These are phyloP conservation scores for Casuarina equisetifolia DNA, from an alignment of 306 rosid species.

Conservation along the genomic window DNA sequence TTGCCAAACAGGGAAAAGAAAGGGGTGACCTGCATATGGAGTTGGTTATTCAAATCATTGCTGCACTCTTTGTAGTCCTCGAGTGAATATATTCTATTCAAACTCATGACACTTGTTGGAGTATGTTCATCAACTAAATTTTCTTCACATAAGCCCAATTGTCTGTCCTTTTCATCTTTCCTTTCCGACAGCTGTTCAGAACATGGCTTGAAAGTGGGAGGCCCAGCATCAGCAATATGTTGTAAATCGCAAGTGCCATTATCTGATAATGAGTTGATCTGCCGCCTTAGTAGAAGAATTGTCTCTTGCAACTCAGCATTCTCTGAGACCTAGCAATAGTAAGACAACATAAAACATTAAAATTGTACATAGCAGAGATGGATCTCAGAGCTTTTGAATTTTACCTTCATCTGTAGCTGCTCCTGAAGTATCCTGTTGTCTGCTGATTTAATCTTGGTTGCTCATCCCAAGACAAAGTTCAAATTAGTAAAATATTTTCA, in stretches of 20 bases:
- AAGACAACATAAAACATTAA: conserved; percentile 15
- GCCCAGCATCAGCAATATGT: conserved; percentile 32
- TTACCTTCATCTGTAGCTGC: conserved; percentile 77
- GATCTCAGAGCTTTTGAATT: conserved; percentile 5
- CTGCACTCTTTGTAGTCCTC: conserved; percentile 45
- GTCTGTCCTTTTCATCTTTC: conserved; percentile 30
- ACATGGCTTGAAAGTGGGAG: conserved; percentile 14
- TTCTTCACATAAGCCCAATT: conserved; percentile 35
- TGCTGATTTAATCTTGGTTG: conserved; percentile 75
- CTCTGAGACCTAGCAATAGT: conserved; percentile 52
- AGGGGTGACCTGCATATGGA: conserved; percentile 55
- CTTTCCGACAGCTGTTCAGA: conserved; percentile 36
- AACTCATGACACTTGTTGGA: conserved; percentile 51
- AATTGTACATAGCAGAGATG: conserved; percentile 14
- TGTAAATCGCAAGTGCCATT: conserved; percentile 33
- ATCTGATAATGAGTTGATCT: conserved; percentile 45
- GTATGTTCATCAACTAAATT: conserved; percentile 45
- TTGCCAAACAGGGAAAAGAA: conserved; percentile 24
- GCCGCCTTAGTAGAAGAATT: conserved; percentile 60
- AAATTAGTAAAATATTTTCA: conserved; percentile 27
- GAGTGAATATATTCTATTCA: conserved; percentile 46
- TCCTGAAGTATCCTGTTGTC: conserved; percentile 91
- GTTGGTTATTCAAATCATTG: conserved; percentile 47
- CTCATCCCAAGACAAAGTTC: conserved; percentile 29
- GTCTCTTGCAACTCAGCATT: conserved; percentile 74